These are phyloP conservation scores for Phytophthora syringae DNA, from an alignment of 352 stramenopile genomes.

Conservation along the genomic window DNA sequence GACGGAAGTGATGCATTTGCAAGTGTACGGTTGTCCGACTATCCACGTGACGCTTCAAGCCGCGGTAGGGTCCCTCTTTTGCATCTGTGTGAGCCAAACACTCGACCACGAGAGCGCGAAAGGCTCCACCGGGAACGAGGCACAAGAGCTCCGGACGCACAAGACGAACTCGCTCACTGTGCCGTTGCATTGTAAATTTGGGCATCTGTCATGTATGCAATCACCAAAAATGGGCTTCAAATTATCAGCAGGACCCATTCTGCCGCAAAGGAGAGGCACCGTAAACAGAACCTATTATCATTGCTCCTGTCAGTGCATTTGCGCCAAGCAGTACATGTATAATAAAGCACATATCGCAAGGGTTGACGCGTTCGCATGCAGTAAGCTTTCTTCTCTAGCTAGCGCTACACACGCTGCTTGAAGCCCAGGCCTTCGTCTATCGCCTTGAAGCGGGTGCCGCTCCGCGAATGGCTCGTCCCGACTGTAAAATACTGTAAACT, in stretches of 20 bases:
- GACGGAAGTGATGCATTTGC: background rate
- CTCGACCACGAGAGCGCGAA: slow-evolving; percentile 22
- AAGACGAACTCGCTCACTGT: too few relatives aligned
- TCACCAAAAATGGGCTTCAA: slow-evolving; percentile 19
- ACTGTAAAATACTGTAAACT: background rate
- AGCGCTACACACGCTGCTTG: background rate
- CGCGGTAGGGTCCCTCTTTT: slow-evolving; percentile 9
- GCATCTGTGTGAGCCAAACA: slow-evolving; percentile 20
- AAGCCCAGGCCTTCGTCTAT: background rate
- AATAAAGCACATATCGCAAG: background rate
- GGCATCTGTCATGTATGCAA: slow-evolving; percentile 8
- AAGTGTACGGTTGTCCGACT: slow-evolving; percentile 19
- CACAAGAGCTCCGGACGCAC: background rate
- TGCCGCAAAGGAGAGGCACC: too few relatives aligned
- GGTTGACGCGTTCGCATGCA: background rate
- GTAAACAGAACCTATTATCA: too few relatives aligned
- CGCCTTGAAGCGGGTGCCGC: background rate
- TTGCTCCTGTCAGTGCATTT: too few relatives aligned
- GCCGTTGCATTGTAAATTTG: too few relatives aligned
- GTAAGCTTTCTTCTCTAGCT: background rate
- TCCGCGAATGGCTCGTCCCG: background rate
- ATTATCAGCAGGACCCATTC: background rate
- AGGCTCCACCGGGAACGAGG: background rate
- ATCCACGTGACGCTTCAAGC: slow-evolving; percentile 29
- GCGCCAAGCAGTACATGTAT: too few relatives aligned